These are phyloP conservation scores for Chlamydomonas sp. DNA, from an alignment of 139 green algal genomes.

Conservation along the genomic window DNA sequence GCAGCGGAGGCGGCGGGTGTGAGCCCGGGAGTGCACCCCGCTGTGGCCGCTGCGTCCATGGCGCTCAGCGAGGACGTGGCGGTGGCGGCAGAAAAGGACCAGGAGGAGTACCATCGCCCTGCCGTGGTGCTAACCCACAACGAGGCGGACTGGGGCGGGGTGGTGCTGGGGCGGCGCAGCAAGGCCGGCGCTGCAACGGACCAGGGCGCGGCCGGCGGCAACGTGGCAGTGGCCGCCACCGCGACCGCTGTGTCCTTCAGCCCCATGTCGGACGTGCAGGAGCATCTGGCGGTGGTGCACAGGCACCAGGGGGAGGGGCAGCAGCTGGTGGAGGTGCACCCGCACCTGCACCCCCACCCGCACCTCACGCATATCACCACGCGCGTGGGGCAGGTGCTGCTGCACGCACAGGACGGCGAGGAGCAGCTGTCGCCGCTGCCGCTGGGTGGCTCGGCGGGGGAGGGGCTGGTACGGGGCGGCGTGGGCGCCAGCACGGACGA, in stretches of 20 bases:
- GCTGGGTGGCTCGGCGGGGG: background rate
- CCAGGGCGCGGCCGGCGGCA: too few relatives aligned
- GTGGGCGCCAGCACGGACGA: background rate
- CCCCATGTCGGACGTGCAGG: too few relatives aligned
- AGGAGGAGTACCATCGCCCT: background rate
- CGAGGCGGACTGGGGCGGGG: background rate
- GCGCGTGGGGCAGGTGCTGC: background rate
- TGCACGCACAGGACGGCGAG: background rate
- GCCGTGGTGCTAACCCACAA: too few relatives aligned
- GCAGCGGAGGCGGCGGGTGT: background rate
- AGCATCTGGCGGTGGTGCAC: too few relatives aligned
- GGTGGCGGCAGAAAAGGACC: constrained; percentile 18
- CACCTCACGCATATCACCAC: background rate
- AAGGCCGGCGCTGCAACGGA: background rate
- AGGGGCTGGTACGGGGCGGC: background rate
- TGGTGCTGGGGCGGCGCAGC: constrained; percentile 1
- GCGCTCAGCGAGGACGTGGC: constrained; percentile 22
- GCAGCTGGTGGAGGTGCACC: background rate
- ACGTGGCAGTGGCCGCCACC: too few relatives aligned
- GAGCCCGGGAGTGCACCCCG: background rate
- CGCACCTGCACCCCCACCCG: background rate
- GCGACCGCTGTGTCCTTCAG: too few relatives aligned
- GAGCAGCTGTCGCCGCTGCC: constrained; percentile 11
- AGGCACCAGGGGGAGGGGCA: background rate
- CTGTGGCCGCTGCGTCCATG: background rate